These are phyloP conservation scores for Bidens hawaiensis DNA, from an alignment of 140 eudicot genomes.

Conservation along the genomic window DNA sequence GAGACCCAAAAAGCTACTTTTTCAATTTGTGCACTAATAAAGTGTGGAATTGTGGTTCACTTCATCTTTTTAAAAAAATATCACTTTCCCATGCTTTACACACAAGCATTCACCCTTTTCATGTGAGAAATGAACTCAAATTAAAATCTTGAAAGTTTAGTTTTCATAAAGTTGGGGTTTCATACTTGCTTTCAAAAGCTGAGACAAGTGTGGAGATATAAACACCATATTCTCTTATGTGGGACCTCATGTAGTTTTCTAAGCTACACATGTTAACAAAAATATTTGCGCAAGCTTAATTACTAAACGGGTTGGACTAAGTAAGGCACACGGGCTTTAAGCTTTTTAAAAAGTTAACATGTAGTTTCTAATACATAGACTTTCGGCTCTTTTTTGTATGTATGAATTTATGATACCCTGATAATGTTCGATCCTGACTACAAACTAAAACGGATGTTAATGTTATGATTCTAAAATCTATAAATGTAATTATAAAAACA, in stretches of 20 bases:
- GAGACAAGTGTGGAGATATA: conserved; percentile 29
- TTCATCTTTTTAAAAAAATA: conserved; percentile 22
- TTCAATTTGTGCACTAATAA: conserved; percentile 23
- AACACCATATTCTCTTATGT: conserved; percentile 12
- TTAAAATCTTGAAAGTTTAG: conserved; percentile 25
- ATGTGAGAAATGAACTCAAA: conserved; percentile 25
- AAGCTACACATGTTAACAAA: background rate
- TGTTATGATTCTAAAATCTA: too few relatives aligned
- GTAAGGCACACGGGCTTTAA: too few relatives aligned
- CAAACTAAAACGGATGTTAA: background rate
- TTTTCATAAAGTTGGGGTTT: conserved; percentile 21
- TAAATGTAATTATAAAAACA: too few relatives aligned
- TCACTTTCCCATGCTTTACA: conserved; percentile 33
- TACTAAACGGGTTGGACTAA: too few relatives aligned
- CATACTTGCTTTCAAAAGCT: conserved; percentile 28
- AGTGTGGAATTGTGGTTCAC: conserved; percentile 21
- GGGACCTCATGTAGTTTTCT: conserved; percentile 10
- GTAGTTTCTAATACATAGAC: too few relatives aligned
- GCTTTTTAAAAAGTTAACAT: too few relatives aligned
- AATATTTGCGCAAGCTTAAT: background rate
- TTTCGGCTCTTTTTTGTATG: too few relatives aligned
- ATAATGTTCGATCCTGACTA: background rate
- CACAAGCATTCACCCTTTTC: conserved; percentile 37
- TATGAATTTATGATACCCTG: background rate
- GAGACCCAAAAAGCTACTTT: conserved; percentile 28